phyloP scores from a whole-genome alignment of 495 filamentous ascomycete species.

The Cladorrhinum samala region DNA sequence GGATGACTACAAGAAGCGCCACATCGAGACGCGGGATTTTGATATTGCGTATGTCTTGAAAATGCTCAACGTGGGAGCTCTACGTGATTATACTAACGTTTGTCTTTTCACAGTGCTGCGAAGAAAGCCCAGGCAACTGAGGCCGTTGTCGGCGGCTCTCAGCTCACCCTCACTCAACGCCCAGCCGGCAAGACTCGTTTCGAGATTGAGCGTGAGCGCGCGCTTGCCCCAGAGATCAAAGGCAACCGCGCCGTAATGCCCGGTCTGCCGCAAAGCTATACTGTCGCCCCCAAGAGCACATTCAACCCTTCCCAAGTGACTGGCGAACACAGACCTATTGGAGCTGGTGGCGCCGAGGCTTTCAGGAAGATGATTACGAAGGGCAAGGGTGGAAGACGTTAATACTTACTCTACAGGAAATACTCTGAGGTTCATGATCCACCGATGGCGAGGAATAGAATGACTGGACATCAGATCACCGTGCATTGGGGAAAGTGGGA shows the following conservation, averaged over 20 bases:
- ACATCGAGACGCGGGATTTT: slow-evolving; percentile 48
- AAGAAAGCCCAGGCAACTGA: slow-evolving; percentile 42
- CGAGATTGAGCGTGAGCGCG: slow-evolving; percentile 61
- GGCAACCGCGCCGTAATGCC: slow-evolving; percentile 68
- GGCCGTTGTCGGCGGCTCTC: slow-evolving; percentile 29
- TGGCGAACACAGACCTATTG: slow-evolving; percentile 53
- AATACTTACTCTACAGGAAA: too few species aligned
- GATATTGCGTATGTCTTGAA: slow-evolving; percentile 42
- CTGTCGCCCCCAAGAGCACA: slow-evolving; percentile 63
- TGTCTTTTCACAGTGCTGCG: slow-evolving; percentile 40
- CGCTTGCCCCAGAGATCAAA: slow-evolving; percentile 61
- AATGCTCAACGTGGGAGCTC: slow-evolving; percentile 27
- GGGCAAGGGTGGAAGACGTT: slow-evolving; percentile 31
- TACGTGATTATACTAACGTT: background rate
- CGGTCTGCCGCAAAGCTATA: slow-evolving; percentile 69
- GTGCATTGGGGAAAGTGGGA: too few species aligned
- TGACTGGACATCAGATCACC: too few species aligned
- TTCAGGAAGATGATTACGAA: slow-evolving; percentile 77
- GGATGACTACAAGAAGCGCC: slow-evolving; percentile 84
- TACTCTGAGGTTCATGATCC: too few species aligned
- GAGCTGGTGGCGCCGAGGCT: slow-evolving; percentile 67
- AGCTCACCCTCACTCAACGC: slow-evolving; percentile 42
- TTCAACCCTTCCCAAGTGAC: slow-evolving; percentile 37
- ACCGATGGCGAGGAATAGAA: too few species aligned
- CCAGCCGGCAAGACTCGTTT: slow-evolving; percentile 37